phyloP scores from a whole-genome alignment of 2,329 filamentous ascomycete species.

The Penicillium sp. region DNA sequence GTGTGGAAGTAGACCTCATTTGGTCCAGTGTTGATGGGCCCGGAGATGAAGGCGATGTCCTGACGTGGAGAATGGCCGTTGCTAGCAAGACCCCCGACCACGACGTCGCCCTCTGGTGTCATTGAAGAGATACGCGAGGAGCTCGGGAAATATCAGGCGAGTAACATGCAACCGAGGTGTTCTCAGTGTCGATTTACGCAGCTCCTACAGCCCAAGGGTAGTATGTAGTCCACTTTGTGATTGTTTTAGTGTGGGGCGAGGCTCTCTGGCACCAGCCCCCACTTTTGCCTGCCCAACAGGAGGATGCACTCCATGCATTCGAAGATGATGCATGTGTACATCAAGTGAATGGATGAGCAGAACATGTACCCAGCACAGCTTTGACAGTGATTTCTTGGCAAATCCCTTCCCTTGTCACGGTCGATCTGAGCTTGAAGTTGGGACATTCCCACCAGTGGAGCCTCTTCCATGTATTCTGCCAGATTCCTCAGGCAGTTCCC shows the following conservation, averaged over 20 bases:
- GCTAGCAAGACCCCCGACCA: background rate
- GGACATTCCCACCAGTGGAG: background rate
- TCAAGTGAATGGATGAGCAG: no score
- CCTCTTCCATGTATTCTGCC: background rate
- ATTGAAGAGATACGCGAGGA: background rate
- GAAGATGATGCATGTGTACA: no score
- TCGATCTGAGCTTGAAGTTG: no score
- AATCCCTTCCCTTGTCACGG: no score
- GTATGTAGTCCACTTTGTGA: background rate
- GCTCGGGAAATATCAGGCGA: no score
- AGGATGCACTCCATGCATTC: background rate
- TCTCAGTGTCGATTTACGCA: background rate
- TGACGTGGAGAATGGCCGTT: background rate
- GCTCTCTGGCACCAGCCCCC: background rate
- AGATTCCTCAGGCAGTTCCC: background rate
- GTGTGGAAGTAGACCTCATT: conserved; percentile 30
- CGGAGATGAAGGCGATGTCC: conserved; percentile 36
- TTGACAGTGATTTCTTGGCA: no score
- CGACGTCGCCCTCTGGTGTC: background rate
- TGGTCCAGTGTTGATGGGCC: conserved; percentile 32
- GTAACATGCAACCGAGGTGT: background rate
- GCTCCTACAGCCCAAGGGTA: background rate
- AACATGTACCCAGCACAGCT: no score
- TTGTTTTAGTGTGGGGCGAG: background rate
- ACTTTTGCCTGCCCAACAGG: background rate